Evolutionary conservation across 495 filamentous ascomycete species (phyloP).

Genomic region (Penicillium roqueforti): DNA sequence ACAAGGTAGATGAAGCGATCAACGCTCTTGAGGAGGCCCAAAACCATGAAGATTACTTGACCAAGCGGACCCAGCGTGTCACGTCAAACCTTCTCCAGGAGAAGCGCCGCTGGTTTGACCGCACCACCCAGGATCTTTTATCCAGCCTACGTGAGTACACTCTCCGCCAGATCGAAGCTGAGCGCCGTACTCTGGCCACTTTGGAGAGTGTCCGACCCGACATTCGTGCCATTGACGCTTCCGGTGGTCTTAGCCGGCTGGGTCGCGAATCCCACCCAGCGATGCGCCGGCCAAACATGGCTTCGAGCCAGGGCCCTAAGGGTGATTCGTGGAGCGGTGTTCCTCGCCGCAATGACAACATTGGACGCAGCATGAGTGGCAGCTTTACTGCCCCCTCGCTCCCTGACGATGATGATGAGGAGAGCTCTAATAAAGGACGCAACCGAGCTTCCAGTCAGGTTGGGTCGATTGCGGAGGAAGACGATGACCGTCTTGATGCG

Average conservation of each 20-base stretch:
- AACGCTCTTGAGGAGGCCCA: slow-evolving; percentile 81
- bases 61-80: slow-evolving; percentile 78
- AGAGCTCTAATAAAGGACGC: slow-evolving; percentile 43
- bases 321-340: slow-evolving; percentile 98
- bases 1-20: slow-evolving; percentile 97
- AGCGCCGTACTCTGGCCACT: slow-evolving; percentile 86
- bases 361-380: slow-evolving; percentile 72
- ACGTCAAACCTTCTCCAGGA: slow-evolving; percentile 85
- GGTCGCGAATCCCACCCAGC: slow-evolving; percentile 84
- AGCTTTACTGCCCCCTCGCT: slow-evolving; percentile 48
- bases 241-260: slow-evolving; percentile 80
- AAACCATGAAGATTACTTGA: slow-evolving; percentile 69
- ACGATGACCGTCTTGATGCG: slow-evolving; percentile 92
- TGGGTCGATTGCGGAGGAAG: slow-evolving; percentile 66
- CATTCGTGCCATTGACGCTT: slow-evolving; percentile 85
- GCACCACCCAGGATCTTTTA: slow-evolving; percentile 77
- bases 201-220: slow-evolving; percentile 90
- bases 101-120: slow-evolving; percentile 84
- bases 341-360: slow-evolving; percentile 70
- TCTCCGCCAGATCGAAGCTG: slow-evolving; percentile 89
- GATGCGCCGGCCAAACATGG: slow-evolving; percentile 67
- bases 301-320: slow-evolving; percentile 86
- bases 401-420: slow-evolving; percentile 40
- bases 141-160: slow-evolving; percentile 85
- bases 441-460: slow-evolving; percentile 60